Evolutionary conservation across 129 eudicot species (phyloP).

Genomic region (Silybum marianum): DNA sequence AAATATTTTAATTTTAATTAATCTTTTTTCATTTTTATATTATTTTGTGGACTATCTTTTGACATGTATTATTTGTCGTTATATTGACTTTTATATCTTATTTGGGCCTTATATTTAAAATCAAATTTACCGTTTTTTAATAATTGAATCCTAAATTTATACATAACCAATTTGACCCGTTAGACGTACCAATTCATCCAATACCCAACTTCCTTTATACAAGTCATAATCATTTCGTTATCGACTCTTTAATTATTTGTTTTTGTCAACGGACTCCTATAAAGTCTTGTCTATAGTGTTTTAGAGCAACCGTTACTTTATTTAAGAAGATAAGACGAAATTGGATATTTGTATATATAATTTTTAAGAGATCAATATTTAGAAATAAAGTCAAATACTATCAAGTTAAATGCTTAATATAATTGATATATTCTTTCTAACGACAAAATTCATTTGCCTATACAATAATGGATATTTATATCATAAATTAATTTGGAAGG

Average conservation of each 20-base stretch:
- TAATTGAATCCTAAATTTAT: not conserved
- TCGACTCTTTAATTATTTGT: not conserved
- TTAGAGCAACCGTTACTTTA: not conserved
- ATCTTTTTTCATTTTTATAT: not conserved
- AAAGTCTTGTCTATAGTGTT: not conserved
- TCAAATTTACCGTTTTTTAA: no score
- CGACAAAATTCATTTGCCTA: no score
- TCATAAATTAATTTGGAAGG: no score
- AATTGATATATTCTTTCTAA: not conserved
- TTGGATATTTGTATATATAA: not conserved
- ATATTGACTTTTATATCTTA: not conserved
- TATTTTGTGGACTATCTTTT: not conserved
- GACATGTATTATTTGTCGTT: not conserved
- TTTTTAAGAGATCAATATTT: not conserved
- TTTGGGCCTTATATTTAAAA: not conserved
- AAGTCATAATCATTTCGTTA: not conserved
- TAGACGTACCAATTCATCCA: not conserved
- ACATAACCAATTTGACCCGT: not conserved
- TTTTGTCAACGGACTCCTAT: not conserved
- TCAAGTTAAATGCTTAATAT: not conserved
- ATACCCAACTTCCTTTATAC: not conserved
- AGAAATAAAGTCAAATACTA: not conserved
- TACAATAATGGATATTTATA: no score
- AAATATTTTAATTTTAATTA: not conserved
- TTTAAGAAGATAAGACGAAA: not conserved